Evolutionary conservation across 305 asterid genomes (phyloP).

Genomic region (Striga hermonthica): DNA sequence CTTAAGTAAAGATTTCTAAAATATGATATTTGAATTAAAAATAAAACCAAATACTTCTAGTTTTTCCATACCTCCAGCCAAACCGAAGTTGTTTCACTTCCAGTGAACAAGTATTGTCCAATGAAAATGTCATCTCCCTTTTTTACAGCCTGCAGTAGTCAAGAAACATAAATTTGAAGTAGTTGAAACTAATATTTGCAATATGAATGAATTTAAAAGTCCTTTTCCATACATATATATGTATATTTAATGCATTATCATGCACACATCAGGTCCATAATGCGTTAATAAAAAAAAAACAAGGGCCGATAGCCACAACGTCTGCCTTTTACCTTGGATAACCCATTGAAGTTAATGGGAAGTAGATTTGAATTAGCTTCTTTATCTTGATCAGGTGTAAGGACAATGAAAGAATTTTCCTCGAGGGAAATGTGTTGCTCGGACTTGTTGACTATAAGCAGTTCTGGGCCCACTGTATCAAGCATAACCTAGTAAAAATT

Average conservation of each 20-base stretch:
- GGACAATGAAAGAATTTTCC: constrained; percentile 51
- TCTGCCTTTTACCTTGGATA: constrained; percentile 53
- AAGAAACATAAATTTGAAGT: constrained; percentile 7
- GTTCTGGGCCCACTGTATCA: constrained; percentile 86
- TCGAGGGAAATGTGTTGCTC: constrained; percentile 58
- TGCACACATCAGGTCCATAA: background rate
- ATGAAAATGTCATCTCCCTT: constrained; percentile 79
- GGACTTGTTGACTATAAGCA: constrained; percentile 64
- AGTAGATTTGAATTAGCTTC: constrained; percentile 66
- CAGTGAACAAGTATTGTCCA: constrained; percentile 87
- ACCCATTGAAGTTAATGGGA: constrained; percentile 65
- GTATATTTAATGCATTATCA: background rate
- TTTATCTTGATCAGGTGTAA: constrained; percentile 68
- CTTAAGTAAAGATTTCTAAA: constrained; percentile 8
- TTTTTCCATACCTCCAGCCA: constrained; percentile 69
- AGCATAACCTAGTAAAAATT: constrained; percentile 67
- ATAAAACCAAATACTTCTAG: background rate
- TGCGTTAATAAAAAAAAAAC: constrained; percentile 4
- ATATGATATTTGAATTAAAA: background rate
- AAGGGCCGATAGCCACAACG: background rate
- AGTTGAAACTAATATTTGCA: no score
- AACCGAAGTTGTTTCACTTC: constrained; percentile 80
- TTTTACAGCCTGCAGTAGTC: constrained; percentile 60
- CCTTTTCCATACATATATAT: no score
- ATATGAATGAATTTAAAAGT: no score